A percentile compares a stretch with the other conserved stretches of the same genome.
phyloP scores from a whole-genome alignment of 257 asterid species.

The Scutellaria baicalensis region DNA sequence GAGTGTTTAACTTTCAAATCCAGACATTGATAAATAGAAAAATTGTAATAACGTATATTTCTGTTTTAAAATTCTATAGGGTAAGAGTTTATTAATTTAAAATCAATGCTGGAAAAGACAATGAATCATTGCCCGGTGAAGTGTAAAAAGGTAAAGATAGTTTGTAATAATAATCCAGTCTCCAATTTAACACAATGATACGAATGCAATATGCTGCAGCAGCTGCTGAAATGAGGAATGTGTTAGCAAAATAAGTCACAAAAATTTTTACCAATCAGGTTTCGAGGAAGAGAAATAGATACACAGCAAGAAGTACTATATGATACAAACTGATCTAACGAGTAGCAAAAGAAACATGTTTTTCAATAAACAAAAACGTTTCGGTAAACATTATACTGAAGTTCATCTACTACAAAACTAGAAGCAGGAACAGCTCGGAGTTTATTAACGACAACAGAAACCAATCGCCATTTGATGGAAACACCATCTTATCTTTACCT shows the following conservation, averaged over 20 bases:
- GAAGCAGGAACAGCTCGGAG: conserved; percentile 23
- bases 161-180: too few species aligned
- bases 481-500: conserved; percentile 29
- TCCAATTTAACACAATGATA: too few species aligned
- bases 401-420: conserved; percentile 24
- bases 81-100: too few species aligned
- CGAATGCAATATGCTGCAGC: background rate
- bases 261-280: background rate
- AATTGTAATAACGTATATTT: too few species aligned
- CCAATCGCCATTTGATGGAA: conserved; percentile 16
- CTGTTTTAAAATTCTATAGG: too few species aligned
- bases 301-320: conserved; percentile 17
- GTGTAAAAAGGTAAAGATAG: too few species aligned
- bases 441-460: conserved; percentile 22
- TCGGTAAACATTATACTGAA: conserved; percentile 17
- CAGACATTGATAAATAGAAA: too few species aligned
- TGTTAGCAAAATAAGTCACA: background rate
- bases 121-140: too few species aligned
- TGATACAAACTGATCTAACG: conserved; percentile 29
- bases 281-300: background rate
- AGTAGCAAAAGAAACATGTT: conserved; percentile 21
- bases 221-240: too few species aligned
- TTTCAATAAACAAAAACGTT: conserved; percentile 4
- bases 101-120: too few species aligned
- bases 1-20: too few species aligned